Evolutionary conservation across 768 basidiomycete species (phyloP), one percentile per base, ranked within the genome.

Genomic region (Russula brevipes): DNA sequence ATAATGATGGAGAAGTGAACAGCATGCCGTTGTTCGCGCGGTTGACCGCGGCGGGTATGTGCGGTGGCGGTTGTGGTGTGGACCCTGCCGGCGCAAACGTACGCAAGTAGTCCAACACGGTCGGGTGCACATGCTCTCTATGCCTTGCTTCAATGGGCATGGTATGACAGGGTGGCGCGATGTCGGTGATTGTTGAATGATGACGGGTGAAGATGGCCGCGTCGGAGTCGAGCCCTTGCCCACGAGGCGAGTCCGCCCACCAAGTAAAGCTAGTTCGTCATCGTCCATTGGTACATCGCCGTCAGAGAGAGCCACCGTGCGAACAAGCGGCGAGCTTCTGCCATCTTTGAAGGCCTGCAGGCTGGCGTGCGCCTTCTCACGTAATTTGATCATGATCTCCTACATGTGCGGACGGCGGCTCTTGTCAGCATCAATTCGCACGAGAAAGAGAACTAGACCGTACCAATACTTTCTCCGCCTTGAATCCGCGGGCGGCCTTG

Each of bases 161-260:
- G 89, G 88, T 9, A 90, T 85, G 31, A 89, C 79, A 2, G 88
- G 88, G 67, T 88, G 85, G 52, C 79, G 80, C 10, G 87, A 84
- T n/a, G 77, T 82, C 8, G 89, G 89, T 8, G 88, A 90, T 46
- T 84, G 81, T 30, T 88, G 84, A 53, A 82, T 64, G 54, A 75
- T 61, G 54, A 60, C 68, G 5, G 66, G 64, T 30, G 59, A 35
- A 38, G 52, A 24, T 16, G 76, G 70, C 2, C 71, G 68, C 33
- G 85, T 71, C 41, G 77, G 76, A 1, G 82, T 82, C 16, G 85
- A 84, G 42, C 78, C 72, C 0, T 82, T 81, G 63, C 86, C 84
- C 65, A 87, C 81, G 2, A 87, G 78, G 14, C 85, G 79, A 12
- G 85, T 86, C 75, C 81, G 82, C 5, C 87, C 86, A 12, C 84